Evolutionary conservation across 176 grass and related monocot genomes (phyloP).

Genomic region (Avena insularis): DNA sequence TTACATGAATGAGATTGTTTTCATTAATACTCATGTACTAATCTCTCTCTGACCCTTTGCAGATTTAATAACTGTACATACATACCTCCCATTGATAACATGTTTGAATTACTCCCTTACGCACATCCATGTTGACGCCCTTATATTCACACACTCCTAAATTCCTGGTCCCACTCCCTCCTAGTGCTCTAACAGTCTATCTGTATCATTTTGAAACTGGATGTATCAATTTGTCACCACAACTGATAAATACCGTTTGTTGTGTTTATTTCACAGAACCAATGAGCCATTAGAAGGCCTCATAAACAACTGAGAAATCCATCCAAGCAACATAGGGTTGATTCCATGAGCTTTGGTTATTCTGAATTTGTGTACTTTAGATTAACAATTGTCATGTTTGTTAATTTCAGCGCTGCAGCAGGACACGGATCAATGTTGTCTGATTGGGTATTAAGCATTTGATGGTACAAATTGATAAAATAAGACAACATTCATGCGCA

Average conservation of each 20-base stretch:
- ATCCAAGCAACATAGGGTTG: background rate
- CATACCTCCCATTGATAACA: background rate
- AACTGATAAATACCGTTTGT: background rate
- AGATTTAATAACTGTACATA: background rate
- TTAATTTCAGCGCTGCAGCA: background rate
- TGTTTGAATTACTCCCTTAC: background rate
- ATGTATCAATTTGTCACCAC: background rate
- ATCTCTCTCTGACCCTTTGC: background rate
- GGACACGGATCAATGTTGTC: background rate
- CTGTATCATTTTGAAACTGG: background rate
- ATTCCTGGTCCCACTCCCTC: background rate
- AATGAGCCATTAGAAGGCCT: constrained; percentile 22
- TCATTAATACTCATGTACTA: background rate
- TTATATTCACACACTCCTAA: background rate
- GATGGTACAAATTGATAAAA: background rate
- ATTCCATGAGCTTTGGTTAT: constrained; percentile 11
- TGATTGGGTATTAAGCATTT: background rate
- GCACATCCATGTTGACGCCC: background rate
- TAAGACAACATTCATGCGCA: background rate
- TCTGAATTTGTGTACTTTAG: background rate
- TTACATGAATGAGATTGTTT: background rate
- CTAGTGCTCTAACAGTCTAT: background rate
- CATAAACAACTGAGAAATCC: constrained; percentile 16
- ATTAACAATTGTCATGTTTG: background rate
- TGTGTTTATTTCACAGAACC: background rate